These are phyloP conservation scores for Taphrina pruni DNA, from an alignment of 1,139 yeast species.

Conservation along the genomic window DNA sequence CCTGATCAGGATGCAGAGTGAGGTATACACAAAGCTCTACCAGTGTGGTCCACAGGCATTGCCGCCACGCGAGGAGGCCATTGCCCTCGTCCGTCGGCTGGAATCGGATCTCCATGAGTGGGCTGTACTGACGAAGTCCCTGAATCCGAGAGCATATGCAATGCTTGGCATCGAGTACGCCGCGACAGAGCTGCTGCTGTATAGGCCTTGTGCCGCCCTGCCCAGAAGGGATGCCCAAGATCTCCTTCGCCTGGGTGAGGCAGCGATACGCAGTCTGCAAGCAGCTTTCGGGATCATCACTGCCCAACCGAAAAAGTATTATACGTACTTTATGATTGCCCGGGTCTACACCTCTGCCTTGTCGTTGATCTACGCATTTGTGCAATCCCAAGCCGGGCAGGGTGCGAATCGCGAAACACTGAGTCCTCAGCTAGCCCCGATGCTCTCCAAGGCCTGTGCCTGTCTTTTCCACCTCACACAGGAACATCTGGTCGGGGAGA, in stretches of 20 bases:
- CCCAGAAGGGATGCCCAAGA: slow-evolving; percentile 1
- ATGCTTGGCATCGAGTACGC: slow-evolving; percentile 6
- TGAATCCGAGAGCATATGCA: background rate
- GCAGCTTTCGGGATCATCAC: background rate
- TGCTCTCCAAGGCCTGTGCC: slow-evolving; percentile 5
- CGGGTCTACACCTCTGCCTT: slow-evolving; percentile 24
- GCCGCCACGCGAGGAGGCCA: background rate
- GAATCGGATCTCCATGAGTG: slow-evolving; percentile 6
- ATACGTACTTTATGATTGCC: slow-evolving; percentile 6
- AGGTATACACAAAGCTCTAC: slow-evolving; percentile 10
- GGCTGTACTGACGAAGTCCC: background rate
- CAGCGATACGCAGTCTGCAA: slow-evolving; percentile 5
- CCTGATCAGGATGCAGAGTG: slow-evolving; percentile 17
- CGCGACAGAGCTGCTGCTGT: slow-evolving; percentile 4
- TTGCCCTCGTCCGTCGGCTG: background rate
- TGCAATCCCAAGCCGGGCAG: background rate
- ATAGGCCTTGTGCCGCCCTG: slow-evolving; percentile 7
- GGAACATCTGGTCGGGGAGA: slow-evolving; percentile 10
- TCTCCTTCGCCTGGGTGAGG: background rate
- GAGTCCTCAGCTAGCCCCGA: background rate
- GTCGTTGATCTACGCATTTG: slow-evolving; percentile 2
- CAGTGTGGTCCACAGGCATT: background rate
- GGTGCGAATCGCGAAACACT: background rate
- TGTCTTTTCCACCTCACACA: slow-evolving; percentile 14
- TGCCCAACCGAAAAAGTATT: background rate